Percentiles rank a stretch among this genome's conserved stretches.
Evolutionary conservation across 345 rosid genomes (phyloP).

Genomic region (Firmiana major): DNA sequence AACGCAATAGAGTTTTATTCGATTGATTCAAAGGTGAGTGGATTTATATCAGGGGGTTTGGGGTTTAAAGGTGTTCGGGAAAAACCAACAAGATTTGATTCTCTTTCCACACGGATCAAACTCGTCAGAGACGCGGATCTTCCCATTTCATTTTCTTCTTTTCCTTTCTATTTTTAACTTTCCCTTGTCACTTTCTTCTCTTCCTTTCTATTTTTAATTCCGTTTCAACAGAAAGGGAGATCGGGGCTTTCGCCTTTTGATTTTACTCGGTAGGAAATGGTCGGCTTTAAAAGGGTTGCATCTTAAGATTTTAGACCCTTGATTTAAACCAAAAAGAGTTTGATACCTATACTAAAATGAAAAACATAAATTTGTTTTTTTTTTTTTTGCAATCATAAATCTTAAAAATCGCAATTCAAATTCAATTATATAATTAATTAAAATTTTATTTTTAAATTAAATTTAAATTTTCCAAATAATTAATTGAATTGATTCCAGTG

Average conservation of each 20-base stretch:
- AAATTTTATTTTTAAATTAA: no score
- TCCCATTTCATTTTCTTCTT: background rate
- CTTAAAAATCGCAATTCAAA: no score
- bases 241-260: background rate
- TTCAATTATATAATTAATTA: no score
- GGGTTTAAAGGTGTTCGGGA: background rate
- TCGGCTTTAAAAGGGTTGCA: background rate
- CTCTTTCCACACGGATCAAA: conserved; percentile 11
- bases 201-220: background rate
- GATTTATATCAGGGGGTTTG: background rate
- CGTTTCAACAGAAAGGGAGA: background rate
- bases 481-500: no score
- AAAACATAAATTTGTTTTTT: no score
- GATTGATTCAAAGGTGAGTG: background rate
- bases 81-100: background rate
- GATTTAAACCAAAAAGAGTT: no score
- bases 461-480: no score
- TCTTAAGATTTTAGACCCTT: no score
- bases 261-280: background rate
- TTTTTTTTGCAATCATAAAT: no score
- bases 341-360: no score
- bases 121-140: conserved; percentile 6
- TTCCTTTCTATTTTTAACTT: background rate
- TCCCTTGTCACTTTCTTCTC: no score
- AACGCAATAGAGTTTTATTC: background rate